Conservation (phyloP, 2,329 filamentous ascomycete species). For the Meredithiella fracta region DNA sequence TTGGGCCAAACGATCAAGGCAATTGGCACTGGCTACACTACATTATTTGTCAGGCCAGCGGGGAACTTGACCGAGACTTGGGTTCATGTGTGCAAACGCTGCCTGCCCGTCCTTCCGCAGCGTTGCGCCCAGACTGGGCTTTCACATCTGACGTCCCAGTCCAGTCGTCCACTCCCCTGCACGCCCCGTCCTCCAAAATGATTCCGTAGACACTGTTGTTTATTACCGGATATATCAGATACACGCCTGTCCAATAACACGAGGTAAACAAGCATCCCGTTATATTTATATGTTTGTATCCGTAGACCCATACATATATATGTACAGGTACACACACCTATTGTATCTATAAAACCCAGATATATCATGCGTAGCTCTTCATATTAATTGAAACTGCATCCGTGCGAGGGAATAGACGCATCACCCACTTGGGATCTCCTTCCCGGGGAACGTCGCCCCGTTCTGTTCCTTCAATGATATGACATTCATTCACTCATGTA, state of each 20-base stretch:
- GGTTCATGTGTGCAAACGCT: not conserved
- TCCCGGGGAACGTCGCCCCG: not conserved
- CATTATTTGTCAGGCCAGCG: not conserved
- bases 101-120: not conserved
- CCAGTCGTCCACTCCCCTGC: not conserved
- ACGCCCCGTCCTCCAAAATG: not conserved
- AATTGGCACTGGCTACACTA: not conserved
- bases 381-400: no score
- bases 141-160: not conserved
- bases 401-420: not conserved
- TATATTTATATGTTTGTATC: no score
- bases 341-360: not conserved
- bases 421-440: not conserved
- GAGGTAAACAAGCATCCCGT: not conserved
- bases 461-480: not conserved
- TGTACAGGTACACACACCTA: no score
- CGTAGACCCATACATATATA: no score
- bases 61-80: not conserved
- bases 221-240: not conserved
- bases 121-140: not conserved
- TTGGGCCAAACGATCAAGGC: no score
- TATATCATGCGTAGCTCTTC: no score
- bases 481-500: not conserved
- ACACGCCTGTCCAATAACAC: not conserved
- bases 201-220: not conserved